Evolutionary conservation across 2,329 filamentous ascomycete species (phyloP).

Genomic region (Colletotrichum nymphaeae): DNA sequence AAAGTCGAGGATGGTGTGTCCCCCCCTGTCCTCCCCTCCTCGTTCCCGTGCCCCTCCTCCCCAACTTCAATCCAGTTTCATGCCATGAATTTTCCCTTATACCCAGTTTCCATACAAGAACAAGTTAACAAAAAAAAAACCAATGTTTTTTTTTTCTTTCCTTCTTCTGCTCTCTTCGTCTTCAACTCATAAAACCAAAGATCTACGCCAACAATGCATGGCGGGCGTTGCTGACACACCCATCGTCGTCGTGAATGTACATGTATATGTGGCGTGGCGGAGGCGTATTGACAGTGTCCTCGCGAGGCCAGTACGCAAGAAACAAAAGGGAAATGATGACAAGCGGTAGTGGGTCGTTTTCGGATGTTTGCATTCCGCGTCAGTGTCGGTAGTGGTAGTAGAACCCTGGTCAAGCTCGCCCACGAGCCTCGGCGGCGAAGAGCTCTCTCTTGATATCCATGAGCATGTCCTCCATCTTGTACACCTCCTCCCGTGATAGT

Average conservation of each 20-base stretch:
- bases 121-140: neutral
- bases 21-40: neutral
- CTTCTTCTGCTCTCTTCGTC: neutral
- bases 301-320: neutral
- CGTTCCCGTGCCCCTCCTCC: neutral
- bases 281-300: constrained; percentile 26
- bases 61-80: neutral
- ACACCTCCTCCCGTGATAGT: constrained; percentile 73
- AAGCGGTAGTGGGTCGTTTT: neutral
- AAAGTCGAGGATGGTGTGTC: neutral
- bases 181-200: constrained; percentile 20
- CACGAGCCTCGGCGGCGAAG: constrained; percentile 75
- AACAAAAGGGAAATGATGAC: neutral
- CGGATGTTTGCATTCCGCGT: neutral
- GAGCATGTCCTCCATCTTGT: constrained; percentile 80
- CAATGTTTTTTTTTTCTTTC: neutral
- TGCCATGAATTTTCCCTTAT: neutral
- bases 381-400: neutral
- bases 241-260: constrained; percentile 24
- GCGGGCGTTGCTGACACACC: neutral
- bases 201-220: constrained; percentile 29
- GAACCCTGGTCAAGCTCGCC: constrained; percentile 47
- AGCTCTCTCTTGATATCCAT: constrained; percentile 83
- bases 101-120: neutral
- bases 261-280: constrained; percentile 11